Base-by-base conservation (phyloP, 2,329 filamentous ascomycete species). In the Aspergillus melleus region DNA sequence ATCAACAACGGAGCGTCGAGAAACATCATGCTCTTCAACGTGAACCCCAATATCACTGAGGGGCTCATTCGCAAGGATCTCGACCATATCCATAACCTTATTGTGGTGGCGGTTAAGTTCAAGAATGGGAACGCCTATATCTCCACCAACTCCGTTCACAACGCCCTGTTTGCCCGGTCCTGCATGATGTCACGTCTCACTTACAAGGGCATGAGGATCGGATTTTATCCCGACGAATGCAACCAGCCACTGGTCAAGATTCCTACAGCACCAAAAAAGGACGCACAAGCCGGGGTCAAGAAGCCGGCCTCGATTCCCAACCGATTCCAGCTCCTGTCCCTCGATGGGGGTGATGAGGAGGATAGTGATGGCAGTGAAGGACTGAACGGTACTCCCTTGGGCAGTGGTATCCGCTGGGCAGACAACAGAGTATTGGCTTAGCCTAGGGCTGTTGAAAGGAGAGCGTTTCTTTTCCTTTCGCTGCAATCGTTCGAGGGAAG, bases 81-180 rank as follows among this genome's bases (percentile, higher is more conserved):
- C 42, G 88, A 92, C 24, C 91, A 96, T 71, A 94, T 96, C 61
- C 88, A 94, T 77, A 90, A 91, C 62, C 81, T 96, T 1, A 79
- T 88, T 22, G 84, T 96, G 11, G 81, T 95, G 68, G 84, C 84
- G 49, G 77, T 95, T 49, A 75, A 77, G 8, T 88, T 90, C 72
- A 74, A 76, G 2, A 78, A 81, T 19, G 81, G 81, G 4, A 84
- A 87, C 72, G 89, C 84, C 60, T 85, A 85, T 72, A 86, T 96
- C 64, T 87, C 85, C 57, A 91, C 88, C 8, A 96, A 93, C 73
- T 92, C 90, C 0, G 83, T 96, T 10, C 84, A 89, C 68, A 88
- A 89, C 62, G 89, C 91, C 11, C 82, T 91, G 55, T 91, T 88
- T 74, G 90, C 91, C 9, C 84, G 86, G 19, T 90, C 85, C 10